Evolutionary conservation across 2,329 filamentous ascomycete species (phyloP).

Genomic region (Cadophora sp.): DNA sequence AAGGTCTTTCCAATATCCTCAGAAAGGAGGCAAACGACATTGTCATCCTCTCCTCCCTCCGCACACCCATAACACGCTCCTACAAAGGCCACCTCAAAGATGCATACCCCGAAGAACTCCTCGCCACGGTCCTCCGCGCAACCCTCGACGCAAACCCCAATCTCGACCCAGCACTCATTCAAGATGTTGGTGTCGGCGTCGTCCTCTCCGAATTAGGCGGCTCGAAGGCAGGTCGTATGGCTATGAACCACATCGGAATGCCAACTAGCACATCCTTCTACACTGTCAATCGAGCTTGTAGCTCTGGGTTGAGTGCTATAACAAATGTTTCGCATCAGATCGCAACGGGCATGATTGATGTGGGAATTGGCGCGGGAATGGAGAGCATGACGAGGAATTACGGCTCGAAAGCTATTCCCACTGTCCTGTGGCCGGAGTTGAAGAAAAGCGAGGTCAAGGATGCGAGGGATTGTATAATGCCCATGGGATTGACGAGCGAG

Average conservation of each 20-base stretch:
- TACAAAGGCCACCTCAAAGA: conserved; percentile 86
- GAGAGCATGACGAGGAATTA: conserved; percentile 97
- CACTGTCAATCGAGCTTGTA: conserved; percentile 89
- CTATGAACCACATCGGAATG: conserved; percentile 83
- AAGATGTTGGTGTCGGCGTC: conserved; percentile 87
- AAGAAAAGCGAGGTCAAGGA: conserved; percentile 69
- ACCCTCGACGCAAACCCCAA: conserved; percentile 76
- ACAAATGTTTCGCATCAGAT: conserved; percentile 78
- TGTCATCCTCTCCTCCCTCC: conserved; percentile 88
- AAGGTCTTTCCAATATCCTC: conserved; percentile 78
- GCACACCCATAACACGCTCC: conserved; percentile 84
- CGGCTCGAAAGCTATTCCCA: conserved; percentile 82
- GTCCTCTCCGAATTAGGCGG: conserved; percentile 92
- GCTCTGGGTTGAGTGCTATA: conserved; percentile 78
- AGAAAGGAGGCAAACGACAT: conserved; percentile 81
- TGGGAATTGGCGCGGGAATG: conserved; percentile 87
- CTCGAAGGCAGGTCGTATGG: conserved; percentile 90
- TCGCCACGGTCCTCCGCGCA: conserved; percentile 69
- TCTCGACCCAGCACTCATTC: conserved; percentile 71
- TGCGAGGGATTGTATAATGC: conserved; percentile 87
- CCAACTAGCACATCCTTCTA: conserved; percentile 76
- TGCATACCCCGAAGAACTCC: conserved; percentile 89
- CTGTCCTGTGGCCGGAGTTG: conserved; percentile 78
- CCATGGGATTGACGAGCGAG: conserved; percentile 90
- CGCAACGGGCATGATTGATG: conserved; percentile 72